phyloP scores from a whole-genome alignment of 257 asterid species.

The Ballota nigra region DNA sequence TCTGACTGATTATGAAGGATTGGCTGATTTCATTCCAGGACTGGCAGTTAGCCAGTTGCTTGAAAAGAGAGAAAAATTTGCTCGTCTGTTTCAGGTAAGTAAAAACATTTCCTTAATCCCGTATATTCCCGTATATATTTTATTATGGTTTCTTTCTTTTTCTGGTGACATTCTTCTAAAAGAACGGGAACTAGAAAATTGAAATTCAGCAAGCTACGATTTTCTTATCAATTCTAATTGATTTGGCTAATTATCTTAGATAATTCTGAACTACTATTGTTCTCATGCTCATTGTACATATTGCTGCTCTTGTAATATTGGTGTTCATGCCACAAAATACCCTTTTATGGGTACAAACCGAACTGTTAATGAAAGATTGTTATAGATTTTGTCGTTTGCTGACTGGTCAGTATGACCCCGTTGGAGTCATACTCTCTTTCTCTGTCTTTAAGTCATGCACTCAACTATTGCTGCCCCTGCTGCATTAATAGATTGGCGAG shows the following conservation, averaged over 20 bases:
- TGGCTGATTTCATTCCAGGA: constrained; percentile 83
- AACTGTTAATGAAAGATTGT: not conserved
- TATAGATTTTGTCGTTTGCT: not conserved
- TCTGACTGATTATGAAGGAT: constrained; percentile 76
- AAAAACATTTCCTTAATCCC: not conserved
- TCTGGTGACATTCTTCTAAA: not conserved
- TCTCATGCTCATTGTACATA: not conserved
- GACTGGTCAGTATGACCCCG: not conserved
- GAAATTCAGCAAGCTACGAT: not conserved
- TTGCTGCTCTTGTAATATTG: constrained; percentile 2
- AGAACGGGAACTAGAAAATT: not conserved
- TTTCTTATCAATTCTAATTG: not conserved
- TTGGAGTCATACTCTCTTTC: not conserved
- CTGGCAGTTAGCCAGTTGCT: constrained; percentile 78
- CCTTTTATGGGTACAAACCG: not conserved
- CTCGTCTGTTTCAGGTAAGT: constrained; percentile 74
- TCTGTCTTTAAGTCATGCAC: constrained; percentile 1
- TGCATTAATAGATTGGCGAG: constrained; percentile 64
- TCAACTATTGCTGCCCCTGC: constrained; percentile 17
- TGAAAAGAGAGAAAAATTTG: constrained; percentile 60
- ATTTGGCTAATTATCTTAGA: constrained; percentile 8
- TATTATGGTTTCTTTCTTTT: not conserved
- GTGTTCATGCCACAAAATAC: not conserved
- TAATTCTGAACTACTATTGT: constrained; percentile 2
- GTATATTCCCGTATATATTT: not conserved